These are phyloP conservation scores for Hypoxylon fragiforme DNA, from an alignment of 495 filamentous ascomycete species.

Conservation along the genomic window DNA sequence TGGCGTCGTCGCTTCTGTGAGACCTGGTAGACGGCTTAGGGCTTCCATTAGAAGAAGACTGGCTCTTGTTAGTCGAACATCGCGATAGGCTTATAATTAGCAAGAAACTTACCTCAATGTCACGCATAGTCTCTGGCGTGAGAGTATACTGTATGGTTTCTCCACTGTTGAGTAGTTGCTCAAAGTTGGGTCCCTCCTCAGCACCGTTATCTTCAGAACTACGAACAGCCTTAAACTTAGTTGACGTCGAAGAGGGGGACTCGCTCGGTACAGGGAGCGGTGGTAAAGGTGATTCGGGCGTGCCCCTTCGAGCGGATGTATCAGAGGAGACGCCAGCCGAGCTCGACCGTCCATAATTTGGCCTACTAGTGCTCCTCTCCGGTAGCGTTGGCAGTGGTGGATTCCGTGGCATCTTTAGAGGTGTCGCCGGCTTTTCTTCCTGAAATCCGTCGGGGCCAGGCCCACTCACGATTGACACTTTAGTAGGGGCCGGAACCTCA, in stretches of 20 bases:
- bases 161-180: constrained; percentile 85
- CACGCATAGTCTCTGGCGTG: constrained; percentile 85
- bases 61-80: constrained; percentile 43
- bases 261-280: constrained; percentile 27
- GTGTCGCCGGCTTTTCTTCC: constrained; percentile 37
- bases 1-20: constrained; percentile 49
- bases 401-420: constrained; percentile 29
- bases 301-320: constrained; percentile 11
- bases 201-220: constrained; percentile 56
- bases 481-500: constrained; percentile 36
- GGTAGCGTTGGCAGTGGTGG: constrained; percentile 42
- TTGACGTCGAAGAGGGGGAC: constrained; percentile 45
- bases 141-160: constrained; percentile 93
- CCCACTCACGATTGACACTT: constrained; percentile 40
- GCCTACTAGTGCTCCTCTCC: constrained; percentile 45
- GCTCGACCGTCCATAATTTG: constrained; percentile 25
- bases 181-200: constrained; percentile 59
- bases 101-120: constrained; percentile 75
- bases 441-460: constrained; percentile 28
- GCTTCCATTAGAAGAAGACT: constrained; percentile 44
- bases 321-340: constrained; percentile 18
- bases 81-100: too few species aligned
- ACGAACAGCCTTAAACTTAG: constrained; percentile 50
- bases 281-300: constrained; percentile 34
- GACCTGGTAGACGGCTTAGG: constrained; percentile 39